Evolutionary conservation across 805 yeast species (phyloP).

Genomic region (Candida ficus): DNA sequence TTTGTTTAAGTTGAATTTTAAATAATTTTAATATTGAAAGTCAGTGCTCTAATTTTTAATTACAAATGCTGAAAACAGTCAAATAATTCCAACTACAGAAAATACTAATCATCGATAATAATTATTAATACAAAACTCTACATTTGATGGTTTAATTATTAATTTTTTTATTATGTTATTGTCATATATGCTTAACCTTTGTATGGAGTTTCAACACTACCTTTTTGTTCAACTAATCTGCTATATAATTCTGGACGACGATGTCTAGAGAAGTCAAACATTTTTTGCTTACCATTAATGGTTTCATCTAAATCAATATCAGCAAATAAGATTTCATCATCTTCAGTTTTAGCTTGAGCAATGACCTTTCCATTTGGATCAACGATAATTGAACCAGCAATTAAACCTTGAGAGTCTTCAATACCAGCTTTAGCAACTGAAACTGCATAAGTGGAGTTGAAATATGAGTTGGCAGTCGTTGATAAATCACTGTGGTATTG

Average conservation of each 20-base stretch:
- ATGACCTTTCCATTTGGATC: constrained; percentile 32
- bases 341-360: constrained; percentile 31
- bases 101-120: too few species aligned
- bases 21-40: too few species aligned
- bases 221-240: constrained; percentile 25
- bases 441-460: constrained; percentile 31
- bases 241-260: constrained; percentile 32
- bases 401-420: constrained; percentile 32
- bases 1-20: too few species aligned
- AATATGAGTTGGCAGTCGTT: constrained; percentile 31
- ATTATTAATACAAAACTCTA: background rate
- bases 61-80: too few species aligned
- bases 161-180: background rate
- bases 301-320: constrained; percentile 33
- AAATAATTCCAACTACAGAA: too few species aligned
- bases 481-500: constrained; percentile 30
- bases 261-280: constrained; percentile 34
- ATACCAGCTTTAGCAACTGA: constrained; percentile 33
- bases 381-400: constrained; percentile 33
- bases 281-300: constrained; percentile 30
- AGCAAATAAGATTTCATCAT: constrained; percentile 28
- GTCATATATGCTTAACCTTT: background rate
- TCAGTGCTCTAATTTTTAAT: too few species aligned
- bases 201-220: constrained; percentile 20
- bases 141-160: too few species aligned